Evolutionary conservation across 441 rosid genomes (phyloP).

Genomic region (Erysimum cheiri): DNA sequence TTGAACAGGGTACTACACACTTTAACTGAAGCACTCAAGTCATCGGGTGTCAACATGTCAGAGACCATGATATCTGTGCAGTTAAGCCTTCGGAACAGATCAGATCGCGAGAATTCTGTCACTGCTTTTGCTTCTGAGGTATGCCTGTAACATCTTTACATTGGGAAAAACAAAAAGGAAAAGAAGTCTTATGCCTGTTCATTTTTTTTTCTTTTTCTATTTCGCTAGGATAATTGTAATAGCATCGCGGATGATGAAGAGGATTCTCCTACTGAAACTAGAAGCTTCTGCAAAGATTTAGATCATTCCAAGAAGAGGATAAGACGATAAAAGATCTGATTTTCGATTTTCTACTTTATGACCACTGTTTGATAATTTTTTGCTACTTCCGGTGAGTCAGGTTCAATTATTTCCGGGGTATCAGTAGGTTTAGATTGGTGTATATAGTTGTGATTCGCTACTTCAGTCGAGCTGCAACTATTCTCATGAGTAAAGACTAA

Average conservation of each 20-base stretch:
- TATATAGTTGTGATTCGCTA: constrained; percentile 41
- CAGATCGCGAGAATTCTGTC: constrained; percentile 35
- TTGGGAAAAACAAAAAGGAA: not conserved
- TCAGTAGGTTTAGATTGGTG: constrained; percentile 44
- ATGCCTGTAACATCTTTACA: constrained; percentile 13
- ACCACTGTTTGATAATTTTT: constrained; percentile 23
- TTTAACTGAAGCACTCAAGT: constrained; percentile 54
- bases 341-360: constrained; percentile 19
- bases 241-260: constrained; percentile 43
- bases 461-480: constrained; percentile 34
- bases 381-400: constrained; percentile 23
- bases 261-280: constrained; percentile 45
- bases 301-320: constrained; percentile 58
- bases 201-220: constrained; percentile 22
- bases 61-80: constrained; percentile 58
- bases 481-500: constrained; percentile 15
- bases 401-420: constrained; percentile 35
- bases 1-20: constrained; percentile 49
- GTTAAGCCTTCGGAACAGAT: constrained; percentile 56
- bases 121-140: constrained; percentile 61
- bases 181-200: not conserved
- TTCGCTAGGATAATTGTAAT: constrained; percentile 48
- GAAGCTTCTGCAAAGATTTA: constrained; percentile 46
- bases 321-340: constrained; percentile 53
- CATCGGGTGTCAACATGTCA: constrained; percentile 64